phyloP scores from a whole-genome alignment of 148 eudicot species.

The Rhododendron ferrugineum region DNA sequence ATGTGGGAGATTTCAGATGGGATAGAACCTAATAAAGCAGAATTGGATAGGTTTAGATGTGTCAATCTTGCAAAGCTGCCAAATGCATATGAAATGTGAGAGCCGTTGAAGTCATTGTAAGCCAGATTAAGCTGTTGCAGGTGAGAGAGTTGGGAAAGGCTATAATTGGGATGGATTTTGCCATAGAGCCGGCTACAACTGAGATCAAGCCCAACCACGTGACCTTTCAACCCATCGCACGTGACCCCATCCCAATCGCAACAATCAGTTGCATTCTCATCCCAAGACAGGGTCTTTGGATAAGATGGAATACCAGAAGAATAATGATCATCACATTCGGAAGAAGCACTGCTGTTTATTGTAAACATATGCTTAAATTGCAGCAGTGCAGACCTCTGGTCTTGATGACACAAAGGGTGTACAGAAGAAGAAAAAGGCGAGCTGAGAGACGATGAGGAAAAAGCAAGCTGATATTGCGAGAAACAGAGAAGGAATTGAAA shows the following conservation, averaged over 20 bases:
- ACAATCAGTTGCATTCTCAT: too few relatives aligned
- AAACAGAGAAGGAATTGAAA: neutral
- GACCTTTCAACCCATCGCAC: too few relatives aligned
- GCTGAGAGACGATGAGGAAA: neutral
- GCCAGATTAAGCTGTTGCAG: too few relatives aligned
- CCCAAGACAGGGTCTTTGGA: neutral
- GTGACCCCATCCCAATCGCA: too few relatives aligned
- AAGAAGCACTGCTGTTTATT: neutral
- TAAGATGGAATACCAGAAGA: neutral
- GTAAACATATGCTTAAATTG: neutral
- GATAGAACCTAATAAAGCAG: neutral
- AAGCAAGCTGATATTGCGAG: neutral
- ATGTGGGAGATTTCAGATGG: neutral
- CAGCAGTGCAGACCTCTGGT: neutral
- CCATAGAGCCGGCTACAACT: too few relatives aligned
- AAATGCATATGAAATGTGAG: neutral
- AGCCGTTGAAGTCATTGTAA: neutral
- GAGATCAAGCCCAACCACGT: too few relatives aligned
- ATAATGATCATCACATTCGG: neutral
- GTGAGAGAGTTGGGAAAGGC: too few relatives aligned
- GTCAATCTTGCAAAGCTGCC: neutral
- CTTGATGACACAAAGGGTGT: neutral
- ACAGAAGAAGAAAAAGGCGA: neutral
- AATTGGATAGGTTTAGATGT: neutral
- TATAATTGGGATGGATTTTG: too few relatives aligned